Evolutionary conservation across 148 eudicot species (phyloP), one percentile per base, ranked within the genome.

Genomic region (Fagopyrum esculentum): DNA sequence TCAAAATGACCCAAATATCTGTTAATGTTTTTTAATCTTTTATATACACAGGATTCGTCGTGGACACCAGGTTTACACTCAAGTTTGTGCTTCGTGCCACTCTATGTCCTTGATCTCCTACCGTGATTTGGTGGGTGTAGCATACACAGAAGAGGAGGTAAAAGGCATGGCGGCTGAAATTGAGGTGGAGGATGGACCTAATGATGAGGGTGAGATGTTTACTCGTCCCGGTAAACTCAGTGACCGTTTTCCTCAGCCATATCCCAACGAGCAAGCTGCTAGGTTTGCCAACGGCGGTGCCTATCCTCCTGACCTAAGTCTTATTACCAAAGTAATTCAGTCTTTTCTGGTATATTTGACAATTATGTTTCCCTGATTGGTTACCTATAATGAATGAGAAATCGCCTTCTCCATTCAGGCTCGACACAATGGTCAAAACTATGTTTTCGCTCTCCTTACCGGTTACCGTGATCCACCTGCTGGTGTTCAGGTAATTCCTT

Each of bases 271-370:
- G 72, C 81, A 84, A 80, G 95, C 97, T 77, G 97, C 95, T 61
- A 90, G 97, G 85, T 94, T 94, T 86, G 97, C 98, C 46, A 94
- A 94, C 77, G 98, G 98, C 60, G 98, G 98, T 61, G 98, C 98
- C 48, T 94, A 94, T 80, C 98, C 98, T 84, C 98, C 98, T 48
- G 98, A 94, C 79, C 85, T 94, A 49, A 92, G 97, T 86, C 97
- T 95, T 55, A 90, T 95, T 47, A 89, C 98, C 76, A 95, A 92
- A 82, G 97, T 90, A 82, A 82, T 54, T 16, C 56, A 59, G 26
- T 76, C 50, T 45, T 72, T 76, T 77, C 26, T 49, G 74, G 26
- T 22, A 54, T 66, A 30, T 35, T 15, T 12, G 46, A 46, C 46
- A 66, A 12, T 5, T 12, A 66, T 43, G 13, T 66, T 66, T 66